Conservation (phyloP, 2,329 filamentous ascomycete genomes). For the Dothideomycetes sp. region DNA sequence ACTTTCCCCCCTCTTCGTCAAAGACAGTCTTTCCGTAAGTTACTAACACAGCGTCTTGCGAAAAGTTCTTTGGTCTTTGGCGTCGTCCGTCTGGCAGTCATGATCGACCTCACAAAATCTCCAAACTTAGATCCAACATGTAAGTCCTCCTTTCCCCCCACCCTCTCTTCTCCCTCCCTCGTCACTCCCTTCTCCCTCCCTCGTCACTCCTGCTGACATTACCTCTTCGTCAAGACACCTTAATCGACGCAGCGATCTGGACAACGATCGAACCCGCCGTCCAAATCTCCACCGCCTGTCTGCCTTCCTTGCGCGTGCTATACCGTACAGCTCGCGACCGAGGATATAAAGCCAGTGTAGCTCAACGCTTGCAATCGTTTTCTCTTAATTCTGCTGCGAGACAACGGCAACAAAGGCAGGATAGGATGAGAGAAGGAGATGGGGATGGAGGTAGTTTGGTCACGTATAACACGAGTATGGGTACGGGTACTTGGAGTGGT, state of each 20-base stretch:
- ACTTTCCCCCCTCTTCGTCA: not conserved
- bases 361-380: not conserved
- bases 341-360: not conserved
- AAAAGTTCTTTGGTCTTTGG: conserved; percentile 12
- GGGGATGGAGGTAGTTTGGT: no score
- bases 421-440: no score
- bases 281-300: conserved; percentile 16
- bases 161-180: not conserved
- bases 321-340: not conserved
- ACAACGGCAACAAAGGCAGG: no score
- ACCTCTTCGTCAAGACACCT: conserved; percentile 8
- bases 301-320: conserved; percentile 7
- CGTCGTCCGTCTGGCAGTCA: conserved; percentile 14
- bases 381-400: not conserved
- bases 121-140: conserved; percentile 14
- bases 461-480: no score
- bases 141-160: conserved; percentile 2
- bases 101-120: conserved; percentile 8
- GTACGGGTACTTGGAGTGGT: no score
- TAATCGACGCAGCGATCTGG: conserved; percentile 15
- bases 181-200: not conserved
- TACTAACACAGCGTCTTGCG: not conserved
- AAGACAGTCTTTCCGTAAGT: not conserved
- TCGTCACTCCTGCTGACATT: not conserved
- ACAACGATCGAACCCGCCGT: conserved; percentile 17